Conservation (phyloP, 2,329 filamentous ascomycete species). For the Neobulgaria alba region DNA sequence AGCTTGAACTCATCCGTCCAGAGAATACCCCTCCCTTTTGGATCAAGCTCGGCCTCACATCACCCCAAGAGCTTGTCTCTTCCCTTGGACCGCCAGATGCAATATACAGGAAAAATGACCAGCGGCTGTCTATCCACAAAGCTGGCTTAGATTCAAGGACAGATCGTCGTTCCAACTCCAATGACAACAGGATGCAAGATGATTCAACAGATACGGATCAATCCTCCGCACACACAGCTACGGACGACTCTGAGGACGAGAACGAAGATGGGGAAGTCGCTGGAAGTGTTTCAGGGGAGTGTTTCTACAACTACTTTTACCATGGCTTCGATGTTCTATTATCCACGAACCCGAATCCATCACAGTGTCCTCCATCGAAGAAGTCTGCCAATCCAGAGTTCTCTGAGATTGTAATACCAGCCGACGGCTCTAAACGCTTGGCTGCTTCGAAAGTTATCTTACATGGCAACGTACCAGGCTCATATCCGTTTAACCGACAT, state of each 20-base stretch:
- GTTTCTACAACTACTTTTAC: constrained; percentile 96
- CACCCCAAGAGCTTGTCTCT: constrained; percentile 81
- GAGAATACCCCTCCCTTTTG: constrained; percentile 57
- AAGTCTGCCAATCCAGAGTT: constrained; percentile 12
- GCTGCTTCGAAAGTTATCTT: constrained; percentile 88
- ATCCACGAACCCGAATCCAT: constrained; percentile 63
- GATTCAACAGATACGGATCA: constrained; percentile 65
- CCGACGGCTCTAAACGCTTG: constrained; percentile 48
- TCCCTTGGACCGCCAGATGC: constrained; percentile 90
- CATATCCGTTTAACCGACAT: constrained; percentile 93
- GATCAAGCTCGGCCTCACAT: constrained; percentile 76
- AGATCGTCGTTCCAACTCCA: constrained; percentile 37
- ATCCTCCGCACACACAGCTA: constrained; percentile 62
- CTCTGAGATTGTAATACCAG: constrained; percentile 17
- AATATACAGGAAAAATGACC: constrained; percentile 86
- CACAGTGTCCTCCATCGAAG: constrained; percentile 50
- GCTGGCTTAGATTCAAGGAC: constrained; percentile 44
- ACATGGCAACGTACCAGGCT: constrained; percentile 90
- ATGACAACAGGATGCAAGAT: constrained; percentile 32
- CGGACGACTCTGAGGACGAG: constrained; percentile 59
- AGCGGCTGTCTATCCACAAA: constrained; percentile 79
- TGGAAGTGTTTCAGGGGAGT: constrained; percentile 56
- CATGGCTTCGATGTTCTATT: constrained; percentile 90
- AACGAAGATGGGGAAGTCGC: constrained; percentile 49
- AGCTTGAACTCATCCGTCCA: constrained; percentile 68